phyloP scores from a whole-genome alignment of 768 basidiomycete genomes.

The Tylopilus subfusipes region DNA sequence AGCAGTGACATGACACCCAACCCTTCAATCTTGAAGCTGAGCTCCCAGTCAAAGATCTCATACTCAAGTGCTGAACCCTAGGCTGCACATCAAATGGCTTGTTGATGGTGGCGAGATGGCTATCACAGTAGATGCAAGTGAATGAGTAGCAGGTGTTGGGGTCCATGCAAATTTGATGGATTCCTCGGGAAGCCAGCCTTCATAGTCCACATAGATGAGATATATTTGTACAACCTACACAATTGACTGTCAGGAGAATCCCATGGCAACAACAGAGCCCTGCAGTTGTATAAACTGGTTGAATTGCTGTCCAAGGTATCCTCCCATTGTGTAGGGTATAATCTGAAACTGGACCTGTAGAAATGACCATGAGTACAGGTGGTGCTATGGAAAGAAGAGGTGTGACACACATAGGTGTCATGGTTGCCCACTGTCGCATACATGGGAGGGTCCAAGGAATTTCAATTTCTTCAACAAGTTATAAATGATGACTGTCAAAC shows the following conservation, averaged over 20 bases:
- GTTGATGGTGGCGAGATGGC: too few species aligned
- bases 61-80: conserved; percentile 95
- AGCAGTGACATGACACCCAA: conserved; percentile 96
- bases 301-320: conserved; percentile 33
- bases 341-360: conserved; percentile 30
- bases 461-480: conserved; percentile 55
- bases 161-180: conserved; percentile 36
- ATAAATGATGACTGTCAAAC: conserved; percentile 48
- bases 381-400: not conserved
- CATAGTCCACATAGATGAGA: conserved; percentile 43
- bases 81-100: too few species aligned
- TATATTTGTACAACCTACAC: conserved; percentile 46
- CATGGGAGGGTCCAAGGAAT: conserved; percentile 57
- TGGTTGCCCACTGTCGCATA: conserved; percentile 77
- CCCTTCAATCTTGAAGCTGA: conserved; percentile 97
- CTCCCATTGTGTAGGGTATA: conserved; percentile 38
- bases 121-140: too few species aligned
- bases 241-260: not conserved
- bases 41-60: conserved; percentile 95
- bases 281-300: conserved; percentile 34
- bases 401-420: conserved; percentile 53
- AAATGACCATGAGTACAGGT: not conserved
- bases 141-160: too few species aligned
- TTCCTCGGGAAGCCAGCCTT: conserved; percentile 41
- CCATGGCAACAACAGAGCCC: not conserved